Conservation (phyloP, 2,329 filamentous ascomycete species). For the Albophoma yamanashiensis region DNA sequence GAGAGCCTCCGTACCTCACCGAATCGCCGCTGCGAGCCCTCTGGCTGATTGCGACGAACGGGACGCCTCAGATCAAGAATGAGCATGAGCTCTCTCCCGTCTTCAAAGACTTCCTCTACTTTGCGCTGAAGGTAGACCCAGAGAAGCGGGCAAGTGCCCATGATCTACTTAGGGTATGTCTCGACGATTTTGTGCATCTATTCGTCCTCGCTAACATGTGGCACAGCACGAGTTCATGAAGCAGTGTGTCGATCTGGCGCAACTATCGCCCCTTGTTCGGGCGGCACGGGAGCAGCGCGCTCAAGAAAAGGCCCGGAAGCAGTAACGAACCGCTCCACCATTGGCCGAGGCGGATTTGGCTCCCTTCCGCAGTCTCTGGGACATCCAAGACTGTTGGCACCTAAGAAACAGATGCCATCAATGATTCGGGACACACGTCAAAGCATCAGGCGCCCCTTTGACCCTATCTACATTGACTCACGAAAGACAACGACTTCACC, state of each 20-base stretch:
- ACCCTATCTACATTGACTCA: neutral
- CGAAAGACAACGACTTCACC: neutral
- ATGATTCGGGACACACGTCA: neutral
- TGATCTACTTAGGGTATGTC: constrained; percentile 76
- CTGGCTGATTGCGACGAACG: constrained; percentile 94
- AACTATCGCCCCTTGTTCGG: constrained; percentile 76
- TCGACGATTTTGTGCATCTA: neutral
- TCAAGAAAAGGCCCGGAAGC: constrained; percentile 69
- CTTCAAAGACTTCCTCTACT: constrained; percentile 85
- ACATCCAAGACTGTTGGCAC: neutral
- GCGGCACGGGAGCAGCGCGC: constrained; percentile 77
- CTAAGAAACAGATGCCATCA: neutral
- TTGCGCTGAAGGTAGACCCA: constrained; percentile 91
- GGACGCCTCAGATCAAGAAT: constrained; percentile 90
- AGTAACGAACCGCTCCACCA: constrained; percentile 10
- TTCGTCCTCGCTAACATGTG: constrained; percentile 9
- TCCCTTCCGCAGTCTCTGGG: neutral
- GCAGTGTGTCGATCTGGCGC: constrained; percentile 59
- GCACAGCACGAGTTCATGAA: constrained; percentile 71
- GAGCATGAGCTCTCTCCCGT: constrained; percentile 70
- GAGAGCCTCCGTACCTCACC: constrained; percentile 91
- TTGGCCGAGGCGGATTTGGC: neutral
- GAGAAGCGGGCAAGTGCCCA: constrained; percentile 94
- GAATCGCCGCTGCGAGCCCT: constrained; percentile 88
- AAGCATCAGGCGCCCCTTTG: neutral